Evolutionary conservation across 345 rosid species (phyloP), one percentile per base, ranked within the genome.

Genomic region (Leavenworthia alabamica): DNA sequence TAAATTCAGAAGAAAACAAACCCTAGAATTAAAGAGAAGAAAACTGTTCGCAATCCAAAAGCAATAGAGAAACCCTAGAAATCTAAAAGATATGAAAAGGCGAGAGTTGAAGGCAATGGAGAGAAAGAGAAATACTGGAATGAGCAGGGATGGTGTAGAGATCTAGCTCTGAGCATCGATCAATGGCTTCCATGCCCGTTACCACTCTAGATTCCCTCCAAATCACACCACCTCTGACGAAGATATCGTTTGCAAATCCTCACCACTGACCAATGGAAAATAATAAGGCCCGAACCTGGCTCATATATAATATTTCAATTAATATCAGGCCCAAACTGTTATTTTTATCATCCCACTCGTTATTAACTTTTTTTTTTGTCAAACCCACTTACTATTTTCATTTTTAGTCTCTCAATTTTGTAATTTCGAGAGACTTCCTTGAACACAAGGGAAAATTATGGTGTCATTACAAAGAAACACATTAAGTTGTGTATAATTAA

Each of bases 61-160:
- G 24, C 16, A 20, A 20, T 16, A 23, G 5, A 6, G 51, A 47
- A 61, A 66, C 32, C 57, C 61, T 23, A 53, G 24, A 45, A 33
- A 44, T 4, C 51, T 20, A n/a, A 22, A 20, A n/a, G 32, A 43
- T n/a, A n/a, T n/a, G 19, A n/a, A 1, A 11, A 3, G 13, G 23
- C 50, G 19, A 48, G 8, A 53, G 39, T 28, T 5, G 29, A 24
- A 50, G 11, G 28, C 2, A 13, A 3, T 37, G 4, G 48, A 42
- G 52, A 49, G 61, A 57, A 50, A 43, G 28, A 31, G 39, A 10
- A 77, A 71, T 76, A 89, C 95, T 78, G 72, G 96, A 84, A 57
- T 77, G 73, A 63, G 83, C 64, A 35, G 96, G 95, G 29, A 89
- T 82, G 72, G 95, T 86, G 86, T 82, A 82, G 71, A 78, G 80